Conservation (phyloP, 345 rosid genomes). For the Boechera stricta region DNA sequence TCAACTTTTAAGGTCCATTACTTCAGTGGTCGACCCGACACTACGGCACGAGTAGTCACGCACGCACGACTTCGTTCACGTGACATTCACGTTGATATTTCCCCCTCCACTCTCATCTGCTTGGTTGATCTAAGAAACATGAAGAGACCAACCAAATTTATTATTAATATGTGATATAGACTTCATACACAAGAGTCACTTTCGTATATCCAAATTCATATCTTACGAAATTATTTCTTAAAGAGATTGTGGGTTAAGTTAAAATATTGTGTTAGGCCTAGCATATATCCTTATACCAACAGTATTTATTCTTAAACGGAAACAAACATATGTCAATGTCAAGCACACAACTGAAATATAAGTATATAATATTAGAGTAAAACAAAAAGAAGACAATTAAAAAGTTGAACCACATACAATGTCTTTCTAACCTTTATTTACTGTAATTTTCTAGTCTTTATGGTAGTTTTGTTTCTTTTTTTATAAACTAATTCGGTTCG, state of each 20-base stretch:
- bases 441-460: not conserved
- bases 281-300: slow-evolving; percentile 21
- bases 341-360: slow-evolving; percentile 5
- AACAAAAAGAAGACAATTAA: not conserved
- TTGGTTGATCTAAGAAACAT: slow-evolving; percentile 34
- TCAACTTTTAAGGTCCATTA: slow-evolving; percentile 36
- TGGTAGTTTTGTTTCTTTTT: not conserved
- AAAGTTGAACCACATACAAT: not conserved
- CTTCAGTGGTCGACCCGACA: slow-evolving; percentile 52
- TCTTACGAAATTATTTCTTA: slow-evolving; percentile 24
- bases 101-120: slow-evolving; percentile 28
- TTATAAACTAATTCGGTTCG: not conserved
- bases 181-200: slow-evolving; percentile 29
- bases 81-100: slow-evolving; percentile 42
- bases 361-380: not conserved
- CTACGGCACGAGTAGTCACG: slow-evolving; percentile 47
- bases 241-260: slow-evolving; percentile 11
- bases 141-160: slow-evolving; percentile 27
- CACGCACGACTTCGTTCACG: slow-evolving; percentile 45
- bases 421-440: not conserved
- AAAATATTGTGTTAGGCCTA: slow-evolving; percentile 20
- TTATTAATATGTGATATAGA: slow-evolving; percentile 31
- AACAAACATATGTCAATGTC: slow-evolving; percentile 21
- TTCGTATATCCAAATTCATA: slow-evolving; percentile 19
- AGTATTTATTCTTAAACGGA: slow-evolving; percentile 13